A percentile compares a stretch with the other conserved stretches of the same genome.
These are phyloP conservation scores for Arthroderma sp. DNA, from an alignment of 2,329 filamentous ascomycete species.

Conservation along the genomic window DNA sequence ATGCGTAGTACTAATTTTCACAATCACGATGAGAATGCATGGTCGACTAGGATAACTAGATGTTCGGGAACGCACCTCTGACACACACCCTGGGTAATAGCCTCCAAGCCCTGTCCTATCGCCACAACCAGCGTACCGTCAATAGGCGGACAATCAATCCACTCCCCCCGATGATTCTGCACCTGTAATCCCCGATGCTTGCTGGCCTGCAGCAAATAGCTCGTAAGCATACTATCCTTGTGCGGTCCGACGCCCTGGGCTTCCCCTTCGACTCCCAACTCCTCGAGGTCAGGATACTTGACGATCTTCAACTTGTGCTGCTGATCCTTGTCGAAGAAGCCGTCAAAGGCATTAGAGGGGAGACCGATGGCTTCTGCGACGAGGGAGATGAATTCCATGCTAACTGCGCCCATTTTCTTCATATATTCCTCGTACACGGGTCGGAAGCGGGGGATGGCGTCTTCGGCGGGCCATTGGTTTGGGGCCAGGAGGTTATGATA, in stretches of 20 bases:
- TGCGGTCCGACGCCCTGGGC: slow-evolving; percentile 57
- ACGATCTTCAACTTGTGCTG: slow-evolving; percentile 88
- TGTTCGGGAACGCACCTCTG: slow-evolving; percentile 28
- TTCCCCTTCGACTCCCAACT: slow-evolving; percentile 39
- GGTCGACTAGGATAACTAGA: too few relatives aligned
- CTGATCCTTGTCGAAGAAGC: slow-evolving; percentile 57
- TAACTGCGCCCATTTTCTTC: slow-evolving; percentile 56
- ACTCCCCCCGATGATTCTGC: slow-evolving; percentile 62
- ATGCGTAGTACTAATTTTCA: slow-evolving; percentile 52
- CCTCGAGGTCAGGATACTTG: slow-evolving; percentile 63
- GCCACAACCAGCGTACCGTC: slow-evolving; percentile 70
- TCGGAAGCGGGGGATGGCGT: slow-evolving; percentile 53
- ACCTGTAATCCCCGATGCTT: slow-evolving; percentile 67
- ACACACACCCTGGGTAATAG: slow-evolving; percentile 70
- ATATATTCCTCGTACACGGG: slow-evolving; percentile 63
- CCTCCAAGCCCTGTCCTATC: slow-evolving; percentile 77
- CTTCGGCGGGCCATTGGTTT: slow-evolving; percentile 61
- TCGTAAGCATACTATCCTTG: slow-evolving; percentile 74
- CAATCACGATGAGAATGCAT: too few relatives aligned
- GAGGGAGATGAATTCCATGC: slow-evolving; percentile 60
- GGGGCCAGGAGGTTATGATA: slow-evolving; percentile 67
- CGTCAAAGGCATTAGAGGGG: slow-evolving; percentile 54
- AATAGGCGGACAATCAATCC: slow-evolving; percentile 71
- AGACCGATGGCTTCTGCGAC: slow-evolving; percentile 75
- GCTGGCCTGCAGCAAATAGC: slow-evolving; percentile 68